phyloP scores from a whole-genome alignment of 1,284 basidiomycete genomes.

The Cryptococcus maquisensis region DNA sequence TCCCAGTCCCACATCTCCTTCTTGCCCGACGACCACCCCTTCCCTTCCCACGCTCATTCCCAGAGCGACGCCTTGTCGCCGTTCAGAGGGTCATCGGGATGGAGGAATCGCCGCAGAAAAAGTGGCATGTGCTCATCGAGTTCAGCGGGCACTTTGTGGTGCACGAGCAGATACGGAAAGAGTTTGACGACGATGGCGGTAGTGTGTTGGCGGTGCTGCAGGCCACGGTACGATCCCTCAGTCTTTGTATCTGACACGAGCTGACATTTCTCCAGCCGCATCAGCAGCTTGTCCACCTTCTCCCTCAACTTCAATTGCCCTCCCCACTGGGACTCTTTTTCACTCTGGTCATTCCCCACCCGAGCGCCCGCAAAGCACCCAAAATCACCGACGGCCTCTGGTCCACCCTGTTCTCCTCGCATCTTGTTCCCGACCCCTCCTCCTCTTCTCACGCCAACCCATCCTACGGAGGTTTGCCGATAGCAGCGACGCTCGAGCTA shows the following conservation, averaged over 20 bases:
- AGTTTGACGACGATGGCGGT: background rate
- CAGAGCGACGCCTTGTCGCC: slow-evolving; percentile 1
- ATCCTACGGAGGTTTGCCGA: slow-evolving; percentile 1
- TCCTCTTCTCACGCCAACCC: background rate
- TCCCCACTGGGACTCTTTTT: slow-evolving; percentile 9
- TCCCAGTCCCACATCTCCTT: slow-evolving; percentile 3
- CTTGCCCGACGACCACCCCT: background rate
- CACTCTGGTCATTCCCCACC: slow-evolving; percentile 3
- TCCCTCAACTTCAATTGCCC: slow-evolving; percentile 8
- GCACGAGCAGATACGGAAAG: background rate
- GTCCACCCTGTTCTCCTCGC: slow-evolving; percentile 6
- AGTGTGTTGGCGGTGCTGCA: slow-evolving; percentile 5
- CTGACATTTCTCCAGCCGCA: slow-evolving; percentile 1
- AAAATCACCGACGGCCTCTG: slow-evolving; percentile 6
- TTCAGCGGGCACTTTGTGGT: slow-evolving; percentile 6
- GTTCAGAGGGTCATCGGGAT: background rate
- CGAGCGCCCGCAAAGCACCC: background rate
- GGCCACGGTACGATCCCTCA: slow-evolving; percentile 1
- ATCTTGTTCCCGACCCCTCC: background rate
- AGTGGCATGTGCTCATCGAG: slow-evolving; percentile 8
- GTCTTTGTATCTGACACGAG: background rate
- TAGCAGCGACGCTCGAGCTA: slow-evolving; percentile 5
- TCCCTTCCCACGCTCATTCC: background rate
- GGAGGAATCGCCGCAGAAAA: slow-evolving; percentile 5
- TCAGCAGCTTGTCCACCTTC: slow-evolving; percentile 8